Conservation (phyloP, 2,329 filamentous ascomycete genomes). For the Raffaelea ambrosiae region DNA sequence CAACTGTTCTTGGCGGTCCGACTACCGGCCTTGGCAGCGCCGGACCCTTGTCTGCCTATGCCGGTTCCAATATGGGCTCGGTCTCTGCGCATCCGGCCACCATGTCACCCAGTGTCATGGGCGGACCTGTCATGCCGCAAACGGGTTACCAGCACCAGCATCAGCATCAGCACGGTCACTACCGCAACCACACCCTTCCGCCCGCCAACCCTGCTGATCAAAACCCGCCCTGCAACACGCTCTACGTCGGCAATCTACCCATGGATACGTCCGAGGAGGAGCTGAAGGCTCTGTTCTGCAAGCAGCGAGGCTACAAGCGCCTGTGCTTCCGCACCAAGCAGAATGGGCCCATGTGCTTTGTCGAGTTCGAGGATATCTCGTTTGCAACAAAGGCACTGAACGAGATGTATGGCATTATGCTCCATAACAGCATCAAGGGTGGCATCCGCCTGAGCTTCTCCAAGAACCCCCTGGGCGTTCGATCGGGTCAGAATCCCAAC, state of each 20-base stretch:
- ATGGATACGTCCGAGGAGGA: conserved; percentile 92
- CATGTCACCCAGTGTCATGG: no score
- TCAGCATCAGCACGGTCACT: conserved; percentile 39
- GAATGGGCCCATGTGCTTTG: conserved; percentile 97
- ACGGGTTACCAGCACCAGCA: conserved; percentile 17
- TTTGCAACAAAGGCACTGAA: conserved; percentile 87
- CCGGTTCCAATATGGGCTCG: conserved; percentile 32
- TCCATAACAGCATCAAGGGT: conserved; percentile 89
- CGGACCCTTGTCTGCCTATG: neutral
- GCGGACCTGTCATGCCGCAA: no score
- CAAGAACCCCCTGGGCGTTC: conserved; percentile 91
- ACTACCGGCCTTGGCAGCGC: neutral
- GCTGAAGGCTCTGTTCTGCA: conserved; percentile 85
- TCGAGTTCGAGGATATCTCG: conserved; percentile 91
- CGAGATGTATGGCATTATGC: conserved; percentile 76
- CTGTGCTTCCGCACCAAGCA: conserved; percentile 91
- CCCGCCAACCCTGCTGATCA: conserved; percentile 91
- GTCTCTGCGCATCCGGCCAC: no score
- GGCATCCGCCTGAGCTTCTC: conserved; percentile 95
- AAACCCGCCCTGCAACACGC: conserved; percentile 93
- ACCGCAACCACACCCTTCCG: conserved; percentile 61
- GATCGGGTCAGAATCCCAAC: conserved; percentile 59
- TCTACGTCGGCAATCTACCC: conserved; percentile 96
- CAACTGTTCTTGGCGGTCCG: conserved; percentile 43
- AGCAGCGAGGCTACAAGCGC: conserved; percentile 89